Evolutionary conservation across 1,284 basidiomycete species (phyloP).

Genomic region (Naganishia cerealis): DNA sequence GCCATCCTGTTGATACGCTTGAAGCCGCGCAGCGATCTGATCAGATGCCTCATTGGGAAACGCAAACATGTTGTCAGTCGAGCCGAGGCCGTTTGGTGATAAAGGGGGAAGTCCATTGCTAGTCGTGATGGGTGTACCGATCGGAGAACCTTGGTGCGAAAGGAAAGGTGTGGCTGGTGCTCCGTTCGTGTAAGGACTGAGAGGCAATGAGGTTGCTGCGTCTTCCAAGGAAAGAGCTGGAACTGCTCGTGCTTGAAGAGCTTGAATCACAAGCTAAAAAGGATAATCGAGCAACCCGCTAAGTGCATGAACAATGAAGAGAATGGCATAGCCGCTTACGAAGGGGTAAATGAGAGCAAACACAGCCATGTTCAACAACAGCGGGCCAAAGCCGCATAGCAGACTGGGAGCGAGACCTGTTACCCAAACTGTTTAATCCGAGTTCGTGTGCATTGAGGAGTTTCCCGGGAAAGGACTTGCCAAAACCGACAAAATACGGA

Average conservation of each 20-base stretch:
- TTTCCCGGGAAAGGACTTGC: slow-evolving; percentile 36
- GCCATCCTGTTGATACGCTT: neutral
- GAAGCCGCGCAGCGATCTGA: slow-evolving; percentile 20
- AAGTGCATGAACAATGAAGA: neutral
- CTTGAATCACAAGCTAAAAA: slow-evolving; percentile 51
- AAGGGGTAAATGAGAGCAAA: slow-evolving; percentile 54
- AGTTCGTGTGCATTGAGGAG: neutral
- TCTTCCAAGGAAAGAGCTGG: slow-evolving; percentile 32
- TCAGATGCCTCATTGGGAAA: slow-evolving; percentile 19
- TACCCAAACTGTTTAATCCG: neutral
- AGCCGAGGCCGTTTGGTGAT: slow-evolving; percentile 8
- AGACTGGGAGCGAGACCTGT: slow-evolving; percentile 48
- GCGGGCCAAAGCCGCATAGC: slow-evolving; percentile 49
- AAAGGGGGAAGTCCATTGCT: slow-evolving; percentile 12
- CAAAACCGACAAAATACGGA: slow-evolving; percentile 51
- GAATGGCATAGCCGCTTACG: slow-evolving; percentile 36
- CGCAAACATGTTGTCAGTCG: neutral
- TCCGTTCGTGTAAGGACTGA: slow-evolving; percentile 17
- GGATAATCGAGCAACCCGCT: neutral
- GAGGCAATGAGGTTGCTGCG: slow-evolving; percentile 18
- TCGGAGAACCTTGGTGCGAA: slow-evolving; percentile 7
- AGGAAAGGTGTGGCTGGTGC: slow-evolving; percentile 16
- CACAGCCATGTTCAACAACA: slow-evolving; percentile 51
- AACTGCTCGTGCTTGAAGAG: slow-evolving; percentile 47
- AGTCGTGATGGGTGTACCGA: slow-evolving; percentile 22